Evolutionary conservation across 352 stramenopile species (phyloP), one percentile per base, ranked within the genome.

Genomic region (Pythium aquatile): DNA sequence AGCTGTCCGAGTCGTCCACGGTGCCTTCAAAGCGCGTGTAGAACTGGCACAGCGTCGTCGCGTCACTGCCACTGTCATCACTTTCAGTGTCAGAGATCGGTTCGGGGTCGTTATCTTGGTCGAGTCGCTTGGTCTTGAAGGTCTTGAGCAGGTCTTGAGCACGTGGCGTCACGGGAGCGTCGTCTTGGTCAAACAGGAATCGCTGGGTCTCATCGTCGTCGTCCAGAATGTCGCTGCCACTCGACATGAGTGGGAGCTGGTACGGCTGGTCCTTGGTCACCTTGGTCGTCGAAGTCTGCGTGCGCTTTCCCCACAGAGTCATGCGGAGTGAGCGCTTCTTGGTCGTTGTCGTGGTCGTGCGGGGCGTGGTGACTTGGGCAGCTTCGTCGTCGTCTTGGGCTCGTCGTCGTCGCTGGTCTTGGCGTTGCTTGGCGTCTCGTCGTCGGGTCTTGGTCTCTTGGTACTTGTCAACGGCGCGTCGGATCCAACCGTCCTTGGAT

Each of bases 41-140:
- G 46, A 71, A 71, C 5, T 30, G 48, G 37, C 58, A 71, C 39
- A 66, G n/a, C 7, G 65, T 65, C 5, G 65, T 71, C 28, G 49
- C 56, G 29, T 69, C 66, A 13, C 66, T 71, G n/a, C 44, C 33
- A 47, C 63, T 70, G 44, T 61, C 63, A 9, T 75, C 68, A n/a
- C 68, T 75, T 26, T 75, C 68, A 5, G 68, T 75, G 32, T 75
- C 68, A 3, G 63, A 72, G 26, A 75, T 40, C 14, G 54, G 58
- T 35, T 72, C 68, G 14, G 16, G 16, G 8, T 47, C 40, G 40
- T 47, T 8, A 8, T 66, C 53, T 3, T 62, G n/a, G 30, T 61
- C 42, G 35, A 58, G 11, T 1, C 17, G 55, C 35, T 66, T 65
- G 40, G 40, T 26, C 40, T 47, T 47, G 40, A 47, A 47, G 49